Evolutionary conservation across 2,329 filamentous ascomycete species (phyloP), one percentile per base, ranked within the genome.

Genomic region (Sporothrix globosa): DNA sequence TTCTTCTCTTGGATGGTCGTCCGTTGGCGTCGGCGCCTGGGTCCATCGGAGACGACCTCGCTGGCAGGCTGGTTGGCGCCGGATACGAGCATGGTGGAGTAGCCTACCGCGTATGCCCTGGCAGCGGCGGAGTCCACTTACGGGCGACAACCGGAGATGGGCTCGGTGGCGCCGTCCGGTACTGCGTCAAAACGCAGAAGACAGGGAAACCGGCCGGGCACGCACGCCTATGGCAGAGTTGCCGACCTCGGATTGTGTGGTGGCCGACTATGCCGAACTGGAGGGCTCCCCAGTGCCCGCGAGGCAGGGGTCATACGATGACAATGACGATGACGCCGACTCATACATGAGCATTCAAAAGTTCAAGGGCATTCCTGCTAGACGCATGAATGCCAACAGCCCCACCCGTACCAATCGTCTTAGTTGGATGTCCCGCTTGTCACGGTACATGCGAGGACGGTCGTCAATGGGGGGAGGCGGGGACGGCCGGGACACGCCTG

Each of bases 381-480:
- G 44, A 27, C 70, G n/a, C 41, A 41, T 24, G 17, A 54, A n/a
- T 4, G 58, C 46, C 24, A 44, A 44, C 41, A 69, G 44, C 24
- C 58, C 39, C 11, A 46, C 39, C 14, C 58, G 56, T 11, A 48
- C 61, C 17, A 30, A 61, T 34, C 70, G 70, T 1, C 46, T 56
- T 58, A 75, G 74, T 67, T 75, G 74, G 74, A 71, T 75, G 71
- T 73, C 74, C 7, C 71, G 71, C 1, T 67, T 75, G 17, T 73
- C 72, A 7, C 69, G 73, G 19, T 61, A 60, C 60, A 67, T 74
- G 73, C 70, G 71, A 1, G 46, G 56, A 46, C 60, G 46, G 34
- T 24, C 41, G 27, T 17, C 53, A 6, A 27, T 48, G 27, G 21
- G 48, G 27, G 21, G 48, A 11, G 30, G 17, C 19, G 63, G 69